Evolutionary conservation across 2,329 filamentous ascomycete genomes (phyloP).

Genomic region (Aspergillus terreus): DNA sequence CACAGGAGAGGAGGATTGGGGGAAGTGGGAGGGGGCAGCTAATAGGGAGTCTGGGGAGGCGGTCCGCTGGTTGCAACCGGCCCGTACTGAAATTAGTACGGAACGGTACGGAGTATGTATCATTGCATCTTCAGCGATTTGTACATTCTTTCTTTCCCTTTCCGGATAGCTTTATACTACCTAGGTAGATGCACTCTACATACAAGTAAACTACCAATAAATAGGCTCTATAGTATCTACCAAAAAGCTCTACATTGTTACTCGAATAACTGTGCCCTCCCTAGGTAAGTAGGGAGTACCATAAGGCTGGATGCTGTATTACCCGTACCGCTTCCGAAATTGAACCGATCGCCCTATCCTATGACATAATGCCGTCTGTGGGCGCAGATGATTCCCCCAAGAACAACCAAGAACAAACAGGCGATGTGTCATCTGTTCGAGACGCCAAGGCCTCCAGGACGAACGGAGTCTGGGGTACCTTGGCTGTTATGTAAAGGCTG

Average conservation of each 20-base stretch:
- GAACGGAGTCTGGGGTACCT: no score
- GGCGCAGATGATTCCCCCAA: neutral
- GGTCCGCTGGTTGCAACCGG: neutral
- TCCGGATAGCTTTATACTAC: no score
- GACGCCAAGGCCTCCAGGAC: neutral
- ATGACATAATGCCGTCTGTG: neutral
- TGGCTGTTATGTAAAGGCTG: no score
- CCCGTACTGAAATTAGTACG: no score
- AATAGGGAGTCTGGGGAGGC: neutral
- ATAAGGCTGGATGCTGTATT: neutral
- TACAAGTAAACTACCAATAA: neutral
- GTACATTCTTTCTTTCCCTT: no score
- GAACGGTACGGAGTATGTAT: no score
- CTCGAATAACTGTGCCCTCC: neutral
- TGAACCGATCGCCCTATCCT: neutral
- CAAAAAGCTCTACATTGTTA: no score
- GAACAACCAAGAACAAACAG: neutral
- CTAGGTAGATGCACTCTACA: no score
- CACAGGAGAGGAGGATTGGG: neutral
- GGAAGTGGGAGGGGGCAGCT: neutral
- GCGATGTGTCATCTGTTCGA: neutral
- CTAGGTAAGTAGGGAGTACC: neutral
- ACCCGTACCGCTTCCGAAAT: no score
- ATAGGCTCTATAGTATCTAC: no score
- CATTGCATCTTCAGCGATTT: no score